These are phyloP conservation scores for Hippophae rhamnoides DNA, from an alignment of 306 rosid genomes.

Conservation along the genomic window DNA sequence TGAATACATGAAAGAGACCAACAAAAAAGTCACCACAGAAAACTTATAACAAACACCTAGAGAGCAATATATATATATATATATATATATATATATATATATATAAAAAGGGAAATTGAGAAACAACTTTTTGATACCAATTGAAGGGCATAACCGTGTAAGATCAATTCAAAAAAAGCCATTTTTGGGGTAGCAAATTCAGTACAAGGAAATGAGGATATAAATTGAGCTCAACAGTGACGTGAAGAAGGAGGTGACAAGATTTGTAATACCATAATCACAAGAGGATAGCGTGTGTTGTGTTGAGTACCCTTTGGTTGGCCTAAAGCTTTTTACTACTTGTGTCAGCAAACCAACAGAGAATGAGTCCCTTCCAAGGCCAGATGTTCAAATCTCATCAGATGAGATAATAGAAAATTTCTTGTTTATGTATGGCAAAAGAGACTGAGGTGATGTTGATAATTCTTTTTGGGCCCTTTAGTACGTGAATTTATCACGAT, in stretches of 20 bases:
- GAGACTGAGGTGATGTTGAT: conserved; percentile 24
- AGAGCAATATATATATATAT: too few relatives aligned
- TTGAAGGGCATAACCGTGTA: background rate
- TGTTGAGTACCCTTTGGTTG: conserved; percentile 26
- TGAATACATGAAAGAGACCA: too few relatives aligned
- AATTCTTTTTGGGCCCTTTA: conserved; percentile 9
- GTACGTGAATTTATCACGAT: background rate
- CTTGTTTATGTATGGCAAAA: conserved; percentile 24
- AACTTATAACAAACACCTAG: too few relatives aligned
- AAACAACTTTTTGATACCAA: background rate
- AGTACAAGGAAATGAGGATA: background rate
- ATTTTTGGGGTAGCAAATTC: background rate
- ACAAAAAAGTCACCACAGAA: too few relatives aligned
- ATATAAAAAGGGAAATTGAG: too few relatives aligned
- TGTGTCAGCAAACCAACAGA: conserved; percentile 26
- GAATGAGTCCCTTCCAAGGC: conserved; percentile 34
- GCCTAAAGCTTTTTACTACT: conserved; percentile 30
- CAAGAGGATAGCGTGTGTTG: conserved; percentile 21
- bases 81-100: too few relatives aligned
- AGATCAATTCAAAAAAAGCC: background rate
- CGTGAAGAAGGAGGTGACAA: conserved; percentile 20
- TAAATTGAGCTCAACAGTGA: background rate
- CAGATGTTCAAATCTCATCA: conserved; percentile 35
- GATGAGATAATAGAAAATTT: conserved; percentile 4
- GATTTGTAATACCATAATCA: conserved; percentile 10